These are phyloP conservation scores for Deakozyma indianensis DNA, from an alignment of 805 yeast genomes.

Conservation along the genomic window DNA sequence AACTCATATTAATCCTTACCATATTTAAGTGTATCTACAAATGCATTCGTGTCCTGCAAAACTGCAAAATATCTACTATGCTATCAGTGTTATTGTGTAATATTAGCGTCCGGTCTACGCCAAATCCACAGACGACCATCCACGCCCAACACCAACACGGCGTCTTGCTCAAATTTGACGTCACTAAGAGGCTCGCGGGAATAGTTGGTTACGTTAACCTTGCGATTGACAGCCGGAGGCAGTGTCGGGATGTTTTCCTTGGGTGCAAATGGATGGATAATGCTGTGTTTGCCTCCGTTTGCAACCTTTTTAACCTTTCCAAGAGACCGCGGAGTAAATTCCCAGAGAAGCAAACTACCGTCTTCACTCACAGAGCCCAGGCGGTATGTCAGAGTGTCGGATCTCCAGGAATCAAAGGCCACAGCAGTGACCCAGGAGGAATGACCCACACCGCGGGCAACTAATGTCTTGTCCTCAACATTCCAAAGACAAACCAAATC, in stretches of 20 bases:
- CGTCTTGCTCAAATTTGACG: neutral
- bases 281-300: neutral
- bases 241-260: neutral
- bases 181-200: neutral
- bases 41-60: no score
- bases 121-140: slow-evolving; percentile 1
- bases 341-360: slow-evolving; percentile 37
- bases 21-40: no score
- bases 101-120: no score
- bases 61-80: no score
- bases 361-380: slow-evolving; percentile 45
- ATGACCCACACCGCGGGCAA: slow-evolving; percentile 35
- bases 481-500: slow-evolving; percentile 34
- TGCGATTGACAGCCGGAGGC: neutral
- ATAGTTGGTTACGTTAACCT: neutral
- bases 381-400: slow-evolving; percentile 27
- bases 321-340: slow-evolving; percentile 33
- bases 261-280: neutral
- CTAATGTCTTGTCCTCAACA: slow-evolving; percentile 15
- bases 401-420: slow-evolving; percentile 27
- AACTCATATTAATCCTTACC: no score
- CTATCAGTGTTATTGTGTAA: no score
- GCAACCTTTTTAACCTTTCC: neutral
- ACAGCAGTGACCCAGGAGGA: slow-evolving; percentile 36
- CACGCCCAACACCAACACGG: neutral